Conservation (phyloP, 352 stramenopile species). For the Phytopythium boreale region DNA sequence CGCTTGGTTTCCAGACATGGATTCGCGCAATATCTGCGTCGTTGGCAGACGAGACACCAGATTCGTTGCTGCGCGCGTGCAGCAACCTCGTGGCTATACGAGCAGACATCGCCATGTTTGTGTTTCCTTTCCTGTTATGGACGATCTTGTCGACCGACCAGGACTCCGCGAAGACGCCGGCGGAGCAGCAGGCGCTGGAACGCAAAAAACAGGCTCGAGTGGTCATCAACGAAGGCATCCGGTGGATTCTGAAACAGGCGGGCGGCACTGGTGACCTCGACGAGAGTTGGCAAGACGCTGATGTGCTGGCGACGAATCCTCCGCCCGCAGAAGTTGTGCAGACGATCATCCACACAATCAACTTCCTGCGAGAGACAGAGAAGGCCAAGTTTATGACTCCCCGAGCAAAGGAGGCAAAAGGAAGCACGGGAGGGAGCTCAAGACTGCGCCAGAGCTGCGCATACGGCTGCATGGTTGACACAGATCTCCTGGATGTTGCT, state of each 20-base stretch:
- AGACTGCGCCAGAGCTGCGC: constrained; percentile 9
- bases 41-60: constrained; percentile 29
- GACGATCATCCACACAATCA: constrained; percentile 73
- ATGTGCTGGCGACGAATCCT: not conserved
- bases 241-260: constrained; percentile 25
- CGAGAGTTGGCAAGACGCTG: not conserved
- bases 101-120: constrained; percentile 63
- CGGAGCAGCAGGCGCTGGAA: not conserved
- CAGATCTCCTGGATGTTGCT: constrained; percentile 64
- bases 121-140: constrained; percentile 72
- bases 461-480: constrained; percentile 61
- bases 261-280: not conserved
- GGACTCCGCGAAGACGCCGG: not conserved
- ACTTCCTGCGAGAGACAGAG: constrained; percentile 75
- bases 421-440: not conserved
- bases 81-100: constrained; percentile 32
- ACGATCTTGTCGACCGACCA: constrained; percentile 16
- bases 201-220: not conserved
- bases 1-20: constrained; percentile 53
- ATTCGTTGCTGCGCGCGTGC: constrained; percentile 57
- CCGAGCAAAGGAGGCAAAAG: constrained; percentile 1
- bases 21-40: constrained; percentile 46
- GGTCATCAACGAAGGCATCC: constrained; percentile 23
- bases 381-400: constrained; percentile 70
- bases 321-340: constrained; percentile 51